Conservation (phyloP, 108 stramenopile species). For the Discostella pseudostelligera region DNA sequence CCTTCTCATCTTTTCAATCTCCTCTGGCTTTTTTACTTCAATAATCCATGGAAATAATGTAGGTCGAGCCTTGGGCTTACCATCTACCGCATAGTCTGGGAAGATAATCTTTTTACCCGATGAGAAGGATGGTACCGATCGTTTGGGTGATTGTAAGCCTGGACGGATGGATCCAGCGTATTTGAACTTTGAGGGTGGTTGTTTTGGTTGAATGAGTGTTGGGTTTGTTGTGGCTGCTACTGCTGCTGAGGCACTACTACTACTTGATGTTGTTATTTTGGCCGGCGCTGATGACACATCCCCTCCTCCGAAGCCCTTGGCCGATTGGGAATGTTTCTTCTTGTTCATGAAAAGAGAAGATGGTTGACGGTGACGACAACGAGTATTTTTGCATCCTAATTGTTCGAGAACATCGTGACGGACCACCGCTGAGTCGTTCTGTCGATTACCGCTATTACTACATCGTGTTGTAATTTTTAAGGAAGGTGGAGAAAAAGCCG, state of each 20-base stretch:
- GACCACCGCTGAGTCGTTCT: not conserved
- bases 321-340: slow-evolving; percentile 17
- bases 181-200: slow-evolving; percentile 45
- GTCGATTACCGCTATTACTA: too few species aligned
- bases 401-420: not conserved
- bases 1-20: slow-evolving; percentile 91
- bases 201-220: slow-evolving; percentile 23
- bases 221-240: not conserved
- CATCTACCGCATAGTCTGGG: slow-evolving; percentile 84
- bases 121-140: slow-evolving; percentile 48
- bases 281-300: not conserved
- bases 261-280: too few species aligned
- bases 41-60: slow-evolving; percentile 76
- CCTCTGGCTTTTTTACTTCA: slow-evolving; percentile 84
- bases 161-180: slow-evolving; percentile 81
- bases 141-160: slow-evolving; percentile 65
- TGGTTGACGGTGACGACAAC: not conserved
- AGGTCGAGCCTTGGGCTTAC: slow-evolving; percentile 56
- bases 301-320: slow-evolving; percentile 15
- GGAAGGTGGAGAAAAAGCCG: too few species aligned
- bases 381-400: not conserved
- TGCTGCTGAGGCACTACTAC: not conserved
- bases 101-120: slow-evolving; percentile 48
- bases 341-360: slow-evolving; percentile 39
- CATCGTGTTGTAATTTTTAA: too few species aligned